A percentile compares a stretch with the other conserved stretches of the same genome.
phyloP scores from a whole-genome alignment of 495 filamentous ascomycete species.

The Cercophora newfieldiana region DNA sequence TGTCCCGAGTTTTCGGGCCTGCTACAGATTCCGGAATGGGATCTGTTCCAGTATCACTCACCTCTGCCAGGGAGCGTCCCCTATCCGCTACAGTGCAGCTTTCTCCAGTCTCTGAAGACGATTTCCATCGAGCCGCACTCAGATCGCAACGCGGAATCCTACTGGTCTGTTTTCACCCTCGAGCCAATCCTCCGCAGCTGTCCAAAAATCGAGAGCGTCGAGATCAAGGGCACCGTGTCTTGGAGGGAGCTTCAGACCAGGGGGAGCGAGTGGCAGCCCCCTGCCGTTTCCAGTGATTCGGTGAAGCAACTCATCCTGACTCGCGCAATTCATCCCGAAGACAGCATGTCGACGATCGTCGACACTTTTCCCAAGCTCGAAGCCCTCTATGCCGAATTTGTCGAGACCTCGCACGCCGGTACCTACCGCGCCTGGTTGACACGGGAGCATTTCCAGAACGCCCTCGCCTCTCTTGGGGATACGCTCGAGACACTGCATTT shows the following conservation, averaged over 20 bases:
- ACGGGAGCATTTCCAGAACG: background rate
- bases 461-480: background rate
- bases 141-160: constrained; percentile 4
- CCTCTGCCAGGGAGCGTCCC: background rate
- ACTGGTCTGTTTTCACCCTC: constrained; percentile 4
- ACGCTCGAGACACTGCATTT: constrained; percentile 4
- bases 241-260: background rate
- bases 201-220: background rate
- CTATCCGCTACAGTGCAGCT: background rate
- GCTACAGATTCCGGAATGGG: constrained; percentile 5
- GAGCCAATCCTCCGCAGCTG: constrained; percentile 5
- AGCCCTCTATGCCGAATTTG: constrained; percentile 1
- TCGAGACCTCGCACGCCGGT: background rate
- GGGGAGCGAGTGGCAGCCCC: background rate
- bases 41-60: background rate
- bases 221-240: background rate
- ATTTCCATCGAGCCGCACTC: constrained; percentile 6
- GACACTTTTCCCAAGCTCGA: background rate
- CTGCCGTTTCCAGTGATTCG: background rate
- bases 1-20: constrained; percentile 5
- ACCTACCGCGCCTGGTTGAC: background rate
- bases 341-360: background rate
- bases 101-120: background rate
- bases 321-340: background rate
- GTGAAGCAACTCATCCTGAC: constrained; percentile 5